Percentiles rank a stretch among this genome's conserved stretches.
phyloP scores from a whole-genome alignment of 495 filamentous ascomycete genomes.

The Trichoderma virens region DNA sequence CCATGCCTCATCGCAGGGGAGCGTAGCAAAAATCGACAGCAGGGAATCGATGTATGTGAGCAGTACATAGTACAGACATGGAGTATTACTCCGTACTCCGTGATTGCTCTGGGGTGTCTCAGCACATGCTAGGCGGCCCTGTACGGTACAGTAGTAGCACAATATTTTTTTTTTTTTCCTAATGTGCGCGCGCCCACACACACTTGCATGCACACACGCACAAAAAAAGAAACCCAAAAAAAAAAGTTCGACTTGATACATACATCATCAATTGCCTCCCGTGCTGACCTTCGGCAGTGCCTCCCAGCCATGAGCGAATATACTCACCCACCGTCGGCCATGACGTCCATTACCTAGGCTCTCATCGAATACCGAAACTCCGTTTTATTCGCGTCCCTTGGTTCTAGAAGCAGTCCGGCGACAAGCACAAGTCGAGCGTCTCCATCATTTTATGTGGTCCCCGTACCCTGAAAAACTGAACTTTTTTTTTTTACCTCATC shows the following conservation, averaged over 20 bases:
- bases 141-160: not conserved
- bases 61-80: too few relatives aligned
- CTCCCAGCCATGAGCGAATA: too few relatives aligned
- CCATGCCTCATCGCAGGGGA: not conserved
- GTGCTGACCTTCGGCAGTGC: too few relatives aligned
- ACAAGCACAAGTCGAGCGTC: not conserved
- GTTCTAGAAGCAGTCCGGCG: conserved; percentile 2
- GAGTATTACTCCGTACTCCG: conserved; percentile 3
- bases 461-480: not conserved
- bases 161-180: not conserved
- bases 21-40: not conserved
- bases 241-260: too few relatives aligned
- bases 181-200: not conserved
- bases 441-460: not conserved
- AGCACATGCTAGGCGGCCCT: not conserved
- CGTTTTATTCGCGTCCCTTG: not conserved
- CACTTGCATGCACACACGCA: not conserved
- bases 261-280: too few relatives aligned
- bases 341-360: not conserved
- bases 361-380: not conserved
- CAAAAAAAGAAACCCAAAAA: not conserved
- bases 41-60: not conserved
- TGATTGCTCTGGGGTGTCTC: not conserved
- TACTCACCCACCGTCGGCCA: too few relatives aligned
- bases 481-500: conserved; percentile 1